Conservation (phyloP, 2,329 filamentous ascomycete species). For the Exophiala oligosperma region DNA sequence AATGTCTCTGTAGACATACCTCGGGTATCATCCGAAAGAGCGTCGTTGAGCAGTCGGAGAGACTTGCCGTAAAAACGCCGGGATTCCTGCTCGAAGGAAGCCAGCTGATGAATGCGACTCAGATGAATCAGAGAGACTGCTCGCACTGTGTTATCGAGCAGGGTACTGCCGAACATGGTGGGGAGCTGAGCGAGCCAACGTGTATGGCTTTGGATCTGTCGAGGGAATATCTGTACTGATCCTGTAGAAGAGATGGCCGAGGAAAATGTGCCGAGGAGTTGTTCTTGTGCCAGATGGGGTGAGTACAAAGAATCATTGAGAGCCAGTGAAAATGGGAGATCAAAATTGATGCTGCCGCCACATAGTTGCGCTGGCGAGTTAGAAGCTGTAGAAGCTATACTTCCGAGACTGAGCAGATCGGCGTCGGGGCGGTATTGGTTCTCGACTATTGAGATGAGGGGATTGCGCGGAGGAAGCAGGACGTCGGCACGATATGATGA, state of each 20-base stretch:
- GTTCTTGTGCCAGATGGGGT: conserved; percentile 26
- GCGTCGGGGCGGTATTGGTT: conserved; percentile 13
- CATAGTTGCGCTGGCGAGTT: neutral
- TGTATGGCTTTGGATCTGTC: conserved; percentile 19
- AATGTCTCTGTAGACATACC: conserved; percentile 37
- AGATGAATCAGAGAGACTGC: conserved; percentile 35
- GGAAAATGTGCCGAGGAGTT: conserved; percentile 23
- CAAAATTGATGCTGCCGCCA: conserved; percentile 6
- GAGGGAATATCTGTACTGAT: conserved; percentile 8
- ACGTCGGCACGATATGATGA: neutral
- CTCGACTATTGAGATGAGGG: conserved; percentile 15
- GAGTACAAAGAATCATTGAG: conserved; percentile 16
- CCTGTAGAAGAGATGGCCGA: conserved; percentile 6
- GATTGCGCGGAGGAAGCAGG: conserved; percentile 10
- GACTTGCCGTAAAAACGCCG: conserved; percentile 36
- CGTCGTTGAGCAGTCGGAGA: conserved; percentile 33
- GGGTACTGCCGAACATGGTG: conserved; percentile 22
- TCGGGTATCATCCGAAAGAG: conserved; percentile 31
- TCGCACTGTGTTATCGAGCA: conserved; percentile 30
- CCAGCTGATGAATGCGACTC: conserved; percentile 28
- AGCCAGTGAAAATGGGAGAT: conserved; percentile 10
- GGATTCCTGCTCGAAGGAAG: conserved; percentile 31
- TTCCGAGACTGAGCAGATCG: neutral
- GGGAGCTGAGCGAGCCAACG: conserved; percentile 28
- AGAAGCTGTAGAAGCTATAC: neutral